Base-by-base conservation (phyloP, 2,329 filamentous ascomycete species). In the Alternaria triticimaculans region DNA sequence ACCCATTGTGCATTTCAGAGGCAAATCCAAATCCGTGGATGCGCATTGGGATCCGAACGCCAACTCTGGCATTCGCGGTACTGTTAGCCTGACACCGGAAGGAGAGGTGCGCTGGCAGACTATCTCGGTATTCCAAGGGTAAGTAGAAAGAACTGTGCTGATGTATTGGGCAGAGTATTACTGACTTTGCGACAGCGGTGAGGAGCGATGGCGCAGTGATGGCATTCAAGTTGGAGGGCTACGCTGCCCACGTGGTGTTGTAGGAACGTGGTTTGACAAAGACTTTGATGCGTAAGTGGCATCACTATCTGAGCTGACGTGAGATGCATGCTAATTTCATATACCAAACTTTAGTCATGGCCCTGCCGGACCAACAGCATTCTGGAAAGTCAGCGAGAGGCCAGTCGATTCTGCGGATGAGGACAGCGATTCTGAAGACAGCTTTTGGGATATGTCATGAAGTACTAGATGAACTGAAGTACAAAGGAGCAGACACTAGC, bases 251-350 rank as follows among this genome's bases (percentile, higher is more conserved):
- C 84, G 91, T 8, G 91, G 91, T 1, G 88, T 93, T 0, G 74
- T 93, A 2, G 92, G 92, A 0, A 90, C 88, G 55, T 95, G 92
- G 92, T 94, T 93, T 72, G 91, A 93, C 71, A 90, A 89, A 70
- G 87, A 93, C 76, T 90, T 87, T 70, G 89, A 92, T 65, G 76
- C 82, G 1, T 41, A 41, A 41, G 37, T 18, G 9, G 0, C 2
- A 11, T 0, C 2, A 0, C 6, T 10, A n/a, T 18, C 0, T 3
- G 9, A 0, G 3, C 0, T 18, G 9, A 10, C 0, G 15, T 41
- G 15, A 41, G 9, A 18, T 0, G 1, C 5, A 5, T 0, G n/a
- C 37, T 41, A 18, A 41, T 3, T 5, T 41, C n/a, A 3, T n/a
- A 6, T 0, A 41, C 33, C 6, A 4, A 37, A n/a, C 15, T 3